Base-by-base conservation (phyloP, 2,329 filamentous ascomycete species). In the Penicillium decumbens region DNA sequence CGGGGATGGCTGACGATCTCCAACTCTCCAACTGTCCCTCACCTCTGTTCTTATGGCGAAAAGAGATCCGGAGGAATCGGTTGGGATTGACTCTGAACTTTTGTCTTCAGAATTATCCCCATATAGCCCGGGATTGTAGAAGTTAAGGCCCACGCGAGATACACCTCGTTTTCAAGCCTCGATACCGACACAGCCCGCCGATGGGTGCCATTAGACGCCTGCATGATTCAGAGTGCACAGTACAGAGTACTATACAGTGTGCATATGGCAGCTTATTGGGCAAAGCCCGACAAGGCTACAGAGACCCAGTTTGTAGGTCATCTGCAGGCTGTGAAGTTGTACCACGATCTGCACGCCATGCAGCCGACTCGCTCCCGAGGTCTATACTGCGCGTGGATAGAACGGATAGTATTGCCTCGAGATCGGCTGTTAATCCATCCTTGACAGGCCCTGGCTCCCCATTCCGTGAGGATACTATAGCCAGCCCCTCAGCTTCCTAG, bases 251-350 rank as follows among this genome's bases (percentile, higher is more conserved):
- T 18, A 23, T 13, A 9, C 27, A 28, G 27, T 9, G 9, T 41
- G 38, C 25, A 29, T 46, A 15, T 10, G 20, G 37, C 5, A 41
- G 38, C 15, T 40, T 23, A 18, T 30, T 25, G 32, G 33, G 28
- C 32, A 29, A 45, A 38, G 25, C 41, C n/a, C 24, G 35, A 32
- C 35, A 38, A n/a, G 24, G 39, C 41, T 30, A 41, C 8, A 40
- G 23, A 32, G 30, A 54, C 48, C 39, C 32, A 18, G 55, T 55
- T 58, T 45, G 46, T 51, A 52, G 44, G 53, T 59, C 58, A 60
- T 58, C 56, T 59, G 56, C 53, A 39, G 48, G 39, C 20, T 50
- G 27, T 37, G 33, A 45, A 37, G 49, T 20, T 52, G 45, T 49
- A 43, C 46, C 41, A 55, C 45, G 50, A 56, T 56, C 54, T 46